Conservation (phyloP, 495 filamentous ascomycete species). For the Tuber microsphaerosporum region DNA sequence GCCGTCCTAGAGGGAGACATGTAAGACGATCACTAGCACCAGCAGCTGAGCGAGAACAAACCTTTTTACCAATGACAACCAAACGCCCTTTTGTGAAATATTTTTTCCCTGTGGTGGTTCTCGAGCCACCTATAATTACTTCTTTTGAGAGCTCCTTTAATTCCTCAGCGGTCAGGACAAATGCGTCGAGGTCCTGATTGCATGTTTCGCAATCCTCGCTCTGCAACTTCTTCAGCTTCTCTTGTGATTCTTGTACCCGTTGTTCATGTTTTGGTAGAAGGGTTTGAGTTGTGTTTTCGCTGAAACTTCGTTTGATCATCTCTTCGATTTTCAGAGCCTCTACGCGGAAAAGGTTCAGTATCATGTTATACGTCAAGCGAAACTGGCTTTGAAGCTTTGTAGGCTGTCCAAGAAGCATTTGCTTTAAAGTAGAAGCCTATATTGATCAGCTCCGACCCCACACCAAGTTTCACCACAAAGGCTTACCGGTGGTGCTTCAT, state of each 20-base stretch:
- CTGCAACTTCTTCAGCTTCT: conserved; percentile 81
- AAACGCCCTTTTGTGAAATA: conserved; percentile 67
- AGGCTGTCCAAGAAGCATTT: conserved; percentile 94
- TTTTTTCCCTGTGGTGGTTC: conserved; percentile 69
- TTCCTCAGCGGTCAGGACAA: conserved; percentile 72
- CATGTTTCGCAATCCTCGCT: conserved; percentile 76
- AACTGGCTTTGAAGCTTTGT: conserved; percentile 95
- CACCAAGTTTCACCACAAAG: not conserved
- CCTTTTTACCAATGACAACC: conserved; percentile 51
- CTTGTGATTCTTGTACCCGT: conserved; percentile 84
- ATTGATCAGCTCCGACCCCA: not conserved
- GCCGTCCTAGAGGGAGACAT: conserved; percentile 11
- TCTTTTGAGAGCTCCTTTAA: conserved; percentile 66
- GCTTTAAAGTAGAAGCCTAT: conserved; percentile 56
- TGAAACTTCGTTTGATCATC: conserved; percentile 99
- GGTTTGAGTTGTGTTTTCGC: conserved; percentile 96
- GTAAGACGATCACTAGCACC: not conserved
- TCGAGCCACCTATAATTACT: conserved; percentile 62
- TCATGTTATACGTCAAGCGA: conserved; percentile 98
- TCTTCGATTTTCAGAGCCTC: conserved; percentile 98
- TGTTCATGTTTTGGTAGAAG: conserved; percentile 91
- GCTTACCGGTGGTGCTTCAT: conserved; percentile 76
- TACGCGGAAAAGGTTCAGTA: conserved; percentile 86
- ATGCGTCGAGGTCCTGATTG: conserved; percentile 66
- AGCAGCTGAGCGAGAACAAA: conserved; percentile 20